Base-by-base conservation (phyloP, 495 filamentous ascomycete genomes). In the Podospora sp. region DNA sequence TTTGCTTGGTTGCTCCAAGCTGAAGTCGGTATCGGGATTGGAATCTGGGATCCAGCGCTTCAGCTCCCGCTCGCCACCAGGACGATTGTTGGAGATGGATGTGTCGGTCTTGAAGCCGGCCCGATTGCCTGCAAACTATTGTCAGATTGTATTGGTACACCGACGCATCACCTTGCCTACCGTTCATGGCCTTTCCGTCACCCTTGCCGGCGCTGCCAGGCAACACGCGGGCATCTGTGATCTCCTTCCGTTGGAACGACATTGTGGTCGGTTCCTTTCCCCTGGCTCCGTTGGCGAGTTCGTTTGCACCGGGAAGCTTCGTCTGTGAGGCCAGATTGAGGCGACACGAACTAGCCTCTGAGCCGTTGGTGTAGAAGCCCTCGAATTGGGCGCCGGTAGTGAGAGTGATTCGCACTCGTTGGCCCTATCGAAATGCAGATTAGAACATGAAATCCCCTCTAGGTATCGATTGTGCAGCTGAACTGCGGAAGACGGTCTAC, bases 321-420 rank as follows among this genome's bases (percentile, higher is more conserved):
- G 85, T 83, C 64, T 88, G 87, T 77, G 89, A 89, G 29, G 92
- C 91, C 92, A 93, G 94, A 82, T 91, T 96, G 65, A 97, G 84
- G 63, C 86, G 79, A 75, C 92, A 91, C 57, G 83, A 83, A 18
- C 87, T 80, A 62, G 90, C 84, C 60, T 81, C 83, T 20, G 84
- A 86, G 51, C 84, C 86, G 74, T 90, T 91, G 65, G 89, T 85
- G 49, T 70, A 78, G 65, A 58, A 72, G 69, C 91, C 92, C 51
- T 87, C 87, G 77, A 88, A 95, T 68, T 89, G 86, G 64, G 92
- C 90, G 66, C 90, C 89, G 71, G 80, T 87, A 70, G 86, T 87
- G 16, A 90, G 84, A 16, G 87, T 90, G 69, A 96, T 81, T 27
- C 85, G 87, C 61, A 90, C 83, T 65, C 80, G 79, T 65, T 88